Percentiles rank a stretch among this genome's conserved stretches.
Evolutionary conservation across 306 rosid species (phyloP).

Genomic region (Malus domestica): ASM211411v1 NC_041801.1:5232001-5232500

Average conservation of each 20-base stretch:
- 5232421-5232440: slow-evolving; percentile 2
- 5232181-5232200: slow-evolving; percentile 18
- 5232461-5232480: background rate
- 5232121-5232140: slow-evolving; percentile 14
- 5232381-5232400: slow-evolving; percentile 24
- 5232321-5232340: background rate
- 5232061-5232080: slow-evolving; percentile 56
- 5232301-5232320: slow-evolving; percentile 4
- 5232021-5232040: slow-evolving; percentile 56
- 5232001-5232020: slow-evolving; percentile 46
- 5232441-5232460: background rate
- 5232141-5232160: slow-evolving; percentile 25
- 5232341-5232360: slow-evolving; percentile 15
- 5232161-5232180: slow-evolving; percentile 5
- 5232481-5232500: slow-evolving; percentile 11
- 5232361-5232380: background rate
- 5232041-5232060: slow-evolving; percentile 61
- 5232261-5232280: slow-evolving; percentile 41
- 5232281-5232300: background rate
- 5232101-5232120: slow-evolving; percentile 18
- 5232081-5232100: slow-evolving; percentile 90
- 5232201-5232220: slow-evolving; percentile 16
- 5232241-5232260: slow-evolving; percentile 20
- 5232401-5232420: slow-evolving; percentile 28
- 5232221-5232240: slow-evolving; percentile 29